These are phyloP conservation scores for Saccharomyces mikatae DNA, from an alignment of 805 yeast genomes.

Conservation along the genomic window DNA sequence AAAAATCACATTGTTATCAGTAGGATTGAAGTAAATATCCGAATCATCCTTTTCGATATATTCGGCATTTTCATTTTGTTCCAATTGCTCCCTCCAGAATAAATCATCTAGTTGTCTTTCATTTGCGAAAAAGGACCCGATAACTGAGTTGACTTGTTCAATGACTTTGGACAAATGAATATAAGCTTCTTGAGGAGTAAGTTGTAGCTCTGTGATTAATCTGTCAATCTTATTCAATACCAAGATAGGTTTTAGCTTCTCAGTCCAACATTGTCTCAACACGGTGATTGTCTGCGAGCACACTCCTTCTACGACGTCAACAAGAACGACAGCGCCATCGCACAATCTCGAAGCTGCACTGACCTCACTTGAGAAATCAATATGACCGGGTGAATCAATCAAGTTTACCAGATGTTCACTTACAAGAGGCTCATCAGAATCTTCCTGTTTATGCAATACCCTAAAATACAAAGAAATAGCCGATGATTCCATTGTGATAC, in stretches of 20 bases:
- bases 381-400: constrained; percentile 98
- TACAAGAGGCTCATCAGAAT: constrained; percentile 39
- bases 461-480: constrained; percentile 91
- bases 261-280: constrained; percentile 91
- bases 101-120: constrained; percentile 86
- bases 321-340: constrained; percentile 92
- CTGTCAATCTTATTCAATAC: constrained; percentile 91
- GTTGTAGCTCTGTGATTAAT: constrained; percentile 68
- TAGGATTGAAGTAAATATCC: constrained; percentile 81
- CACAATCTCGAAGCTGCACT: constrained; percentile 92
- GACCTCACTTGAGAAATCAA: constrained; percentile 93
- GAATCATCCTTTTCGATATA: constrained; percentile 71
- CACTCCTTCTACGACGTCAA: constrained; percentile 97
- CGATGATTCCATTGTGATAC: constrained; percentile 95
- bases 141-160: constrained; percentile 90
- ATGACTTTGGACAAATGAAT: constrained; percentile 66
- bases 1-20: constrained; percentile 79
- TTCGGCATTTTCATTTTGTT: constrained; percentile 38
- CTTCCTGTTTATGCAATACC: constrained; percentile 43
- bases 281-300: constrained; percentile 96
- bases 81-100: constrained; percentile 61
- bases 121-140: constrained; percentile 88
- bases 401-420: constrained; percentile 81
- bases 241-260: constrained; percentile 75
- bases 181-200: constrained; percentile 81